Percentiles rank a stretch among this genome's conserved stretches.
phyloP scores from a whole-genome alignment of 2,329 filamentous ascomycete species.

The Rutstroemia sydowiana region DNA sequence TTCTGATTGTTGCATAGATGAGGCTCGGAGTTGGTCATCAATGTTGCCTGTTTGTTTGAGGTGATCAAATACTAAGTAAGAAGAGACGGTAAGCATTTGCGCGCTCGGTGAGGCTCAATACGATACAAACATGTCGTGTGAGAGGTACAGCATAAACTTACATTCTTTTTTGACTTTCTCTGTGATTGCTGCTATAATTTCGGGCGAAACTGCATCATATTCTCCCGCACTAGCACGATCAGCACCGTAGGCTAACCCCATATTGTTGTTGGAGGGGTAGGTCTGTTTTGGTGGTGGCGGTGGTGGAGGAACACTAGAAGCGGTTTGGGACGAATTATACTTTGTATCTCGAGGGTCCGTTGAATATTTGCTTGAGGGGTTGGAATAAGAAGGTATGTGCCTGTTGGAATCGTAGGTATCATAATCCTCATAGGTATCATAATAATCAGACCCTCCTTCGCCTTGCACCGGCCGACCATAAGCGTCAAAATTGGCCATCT shows the following conservation, averaged over 20 bases:
- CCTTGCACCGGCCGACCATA: conserved; percentile 19
- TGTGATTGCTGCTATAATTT: conserved; percentile 54
- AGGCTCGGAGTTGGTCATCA: conserved; percentile 24
- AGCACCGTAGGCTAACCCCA: conserved; percentile 18
- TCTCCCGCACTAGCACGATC: conserved; percentile 13
- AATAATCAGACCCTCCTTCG: conserved; percentile 9
- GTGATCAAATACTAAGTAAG: conserved; percentile 26
- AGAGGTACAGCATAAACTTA: conserved; percentile 33
- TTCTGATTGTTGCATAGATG: conserved; percentile 33
- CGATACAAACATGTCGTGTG: conserved; percentile 14
- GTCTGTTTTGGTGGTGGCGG: conserved; percentile 15
- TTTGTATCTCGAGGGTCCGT: conserved; percentile 22
- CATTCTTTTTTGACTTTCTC: conserved; percentile 49
- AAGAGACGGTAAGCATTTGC: conserved; percentile 12
- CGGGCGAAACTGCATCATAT: conserved; percentile 45
- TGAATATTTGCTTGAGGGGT: conserved; percentile 13
- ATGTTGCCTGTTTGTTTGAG: conserved; percentile 29
- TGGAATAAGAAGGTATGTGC: conserved; percentile 16
- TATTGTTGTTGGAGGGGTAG: conserved; percentile 14
- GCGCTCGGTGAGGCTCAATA: conserved; percentile 11
- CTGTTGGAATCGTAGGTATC: conserved; percentile 14
- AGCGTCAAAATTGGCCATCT: conserved; percentile 23
- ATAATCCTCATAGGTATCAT: conserved; percentile 11
- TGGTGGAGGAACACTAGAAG: conserved; percentile 16
- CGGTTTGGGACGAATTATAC: conserved; percentile 13